Conservation (phyloP, 805 yeast species). For the Yarrowia sp. region DNA sequence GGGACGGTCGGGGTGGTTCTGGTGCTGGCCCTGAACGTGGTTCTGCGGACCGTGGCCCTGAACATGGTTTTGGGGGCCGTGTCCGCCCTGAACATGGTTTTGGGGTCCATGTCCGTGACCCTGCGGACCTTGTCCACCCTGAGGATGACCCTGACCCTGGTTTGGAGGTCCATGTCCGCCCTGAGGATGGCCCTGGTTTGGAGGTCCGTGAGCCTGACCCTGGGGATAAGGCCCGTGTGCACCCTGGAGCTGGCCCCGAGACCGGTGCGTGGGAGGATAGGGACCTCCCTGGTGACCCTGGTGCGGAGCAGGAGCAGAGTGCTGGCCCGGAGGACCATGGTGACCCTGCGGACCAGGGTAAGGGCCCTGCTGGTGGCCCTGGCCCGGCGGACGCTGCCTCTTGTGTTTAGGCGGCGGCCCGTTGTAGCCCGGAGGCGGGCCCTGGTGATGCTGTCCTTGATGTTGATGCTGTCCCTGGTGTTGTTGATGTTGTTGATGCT, state of each 20-base stretch:
- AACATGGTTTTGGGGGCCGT: not conserved
- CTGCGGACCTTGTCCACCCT: not conserved
- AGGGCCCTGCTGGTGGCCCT: conserved; percentile 4
- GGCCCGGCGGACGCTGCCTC: not conserved
- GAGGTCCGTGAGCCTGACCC: not conserved
- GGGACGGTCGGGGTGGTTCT: too few relatives aligned
- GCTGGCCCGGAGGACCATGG: not conserved
- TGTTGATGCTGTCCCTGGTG: not conserved
- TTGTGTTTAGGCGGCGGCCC: conserved; percentile 4
- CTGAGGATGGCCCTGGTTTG: conserved; percentile 12
- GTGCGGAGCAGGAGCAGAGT: not conserved
- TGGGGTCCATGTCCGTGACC: not conserved
- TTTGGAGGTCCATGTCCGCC: not conserved
- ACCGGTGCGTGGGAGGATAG: not conserved
- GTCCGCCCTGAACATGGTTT: not conserved
- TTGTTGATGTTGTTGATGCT: not conserved
- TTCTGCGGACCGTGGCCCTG: not conserved
- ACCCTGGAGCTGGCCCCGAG: not conserved
- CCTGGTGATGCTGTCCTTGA: not conserved
- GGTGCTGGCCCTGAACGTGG: not conserved
- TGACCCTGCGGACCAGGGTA: not conserved
- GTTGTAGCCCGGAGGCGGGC: not conserved
- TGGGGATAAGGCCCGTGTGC: not conserved
- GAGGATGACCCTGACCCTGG: not conserved
- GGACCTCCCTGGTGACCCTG: conserved; percentile 1